Evolutionary conservation across 352 stramenopile species (phyloP), one percentile per base, ranked within the genome.

Genomic region (Elongisporangium anandrum): DNA sequence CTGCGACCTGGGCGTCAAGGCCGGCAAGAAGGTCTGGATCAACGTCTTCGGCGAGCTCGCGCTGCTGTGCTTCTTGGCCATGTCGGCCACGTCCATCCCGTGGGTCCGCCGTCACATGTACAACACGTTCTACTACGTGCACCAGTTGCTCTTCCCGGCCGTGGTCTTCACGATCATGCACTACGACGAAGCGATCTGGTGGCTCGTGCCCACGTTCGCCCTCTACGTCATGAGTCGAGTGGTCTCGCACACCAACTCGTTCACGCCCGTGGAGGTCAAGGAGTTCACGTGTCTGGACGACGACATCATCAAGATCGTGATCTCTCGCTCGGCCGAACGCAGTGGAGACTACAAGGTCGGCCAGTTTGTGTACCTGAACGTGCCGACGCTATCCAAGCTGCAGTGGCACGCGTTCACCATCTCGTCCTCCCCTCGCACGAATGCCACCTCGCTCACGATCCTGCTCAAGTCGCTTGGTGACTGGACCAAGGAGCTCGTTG

Each of bases 331-430:
- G 16, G 61, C 57, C 4, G 21, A 50, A 7, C 29, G 45, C 17
- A 39, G 20, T 4, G 49, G 50, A 8, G 48, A 48, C 48, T 83
- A 64, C 55, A 63, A 78, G 24, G 56, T 73, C 10, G 73, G 73
- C 2, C 70, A 81, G 38, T 77, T 82, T 29, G 65, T 83, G 9
- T 83, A 82, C 57, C 26, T 83, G 16, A 80, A 79, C 15, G 68
- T 77, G 16, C 73, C 72, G 3, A 17, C 61, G 0, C 64, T 85
- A 29, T 82, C 73, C 2, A 79, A 74, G 53, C 58, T 79, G 17
- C 66, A 82, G 34, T 85, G 75, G 72, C 75, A 85, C 49, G 61
- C 75, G 0, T 85, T 85, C 58, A 80, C 65, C 0, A 75, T 85
- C 53, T 68, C 54, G 15, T 77, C 69, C 15, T 68, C 69, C 1